Conservation (phyloP, 1,284 basidiomycete genomes). For the Cutaneotrichosporon sp. region DNA sequence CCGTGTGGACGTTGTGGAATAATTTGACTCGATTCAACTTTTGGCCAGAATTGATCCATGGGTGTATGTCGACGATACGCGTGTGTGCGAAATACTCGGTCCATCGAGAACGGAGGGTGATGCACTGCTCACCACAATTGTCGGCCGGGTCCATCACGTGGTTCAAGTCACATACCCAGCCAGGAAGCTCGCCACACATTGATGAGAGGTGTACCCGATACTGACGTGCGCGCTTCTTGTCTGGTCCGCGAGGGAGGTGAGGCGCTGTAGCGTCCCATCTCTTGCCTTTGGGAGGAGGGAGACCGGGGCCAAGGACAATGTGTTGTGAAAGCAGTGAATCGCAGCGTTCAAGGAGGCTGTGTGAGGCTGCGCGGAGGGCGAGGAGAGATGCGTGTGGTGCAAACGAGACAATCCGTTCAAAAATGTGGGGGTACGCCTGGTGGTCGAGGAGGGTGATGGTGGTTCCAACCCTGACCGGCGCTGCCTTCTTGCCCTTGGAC, state of each 20-base stretch:
- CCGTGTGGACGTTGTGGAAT: not conserved
- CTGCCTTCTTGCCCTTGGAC: not conserved
- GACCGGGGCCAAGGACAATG: not conserved
- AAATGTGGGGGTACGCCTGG: not conserved
- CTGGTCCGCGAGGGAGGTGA: not conserved
- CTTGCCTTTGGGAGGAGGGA: conserved; percentile 1
- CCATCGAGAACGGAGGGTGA: not conserved
- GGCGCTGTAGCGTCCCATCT: not conserved
- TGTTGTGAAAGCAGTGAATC: not conserved
- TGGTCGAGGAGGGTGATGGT: not conserved
- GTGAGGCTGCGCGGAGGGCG: not conserved
- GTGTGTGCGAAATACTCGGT: not conserved
- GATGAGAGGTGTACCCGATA: not conserved
- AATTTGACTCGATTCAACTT: not conserved
- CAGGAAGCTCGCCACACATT: not conserved
- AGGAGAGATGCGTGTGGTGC: not conserved
- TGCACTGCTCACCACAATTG: not conserved
- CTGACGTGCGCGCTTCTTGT: not conserved
- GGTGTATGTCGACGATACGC: not conserved
- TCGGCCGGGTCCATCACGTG: not conserved
- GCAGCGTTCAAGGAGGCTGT: not conserved
- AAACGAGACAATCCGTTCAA: not conserved
- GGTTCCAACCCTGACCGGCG: not conserved
- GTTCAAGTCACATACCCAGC: conserved; percentile 2
- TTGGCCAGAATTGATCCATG: not conserved